Evolutionary conservation across 2,329 filamentous ascomycete species (phyloP).

Genomic region (Falciphora oryzae): DNA sequence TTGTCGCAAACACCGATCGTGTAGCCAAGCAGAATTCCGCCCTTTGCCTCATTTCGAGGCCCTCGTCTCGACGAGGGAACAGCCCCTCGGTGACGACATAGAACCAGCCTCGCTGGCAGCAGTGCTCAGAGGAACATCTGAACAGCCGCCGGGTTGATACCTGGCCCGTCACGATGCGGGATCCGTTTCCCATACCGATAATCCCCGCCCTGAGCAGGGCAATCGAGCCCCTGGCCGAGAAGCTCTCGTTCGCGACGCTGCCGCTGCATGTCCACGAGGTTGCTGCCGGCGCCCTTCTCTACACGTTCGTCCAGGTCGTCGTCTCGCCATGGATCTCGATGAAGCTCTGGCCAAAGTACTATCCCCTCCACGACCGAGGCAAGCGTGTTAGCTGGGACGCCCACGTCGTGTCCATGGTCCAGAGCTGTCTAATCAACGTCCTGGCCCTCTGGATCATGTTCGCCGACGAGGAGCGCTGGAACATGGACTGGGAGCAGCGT

Average conservation of each 20-base stretch:
- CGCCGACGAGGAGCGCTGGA: slow-evolving; percentile 59
- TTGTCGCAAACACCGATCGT: background rate
- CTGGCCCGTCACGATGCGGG: slow-evolving; percentile 50
- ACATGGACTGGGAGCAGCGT: slow-evolving; percentile 61
- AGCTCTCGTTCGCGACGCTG: slow-evolving; percentile 56
- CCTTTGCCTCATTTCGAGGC: slow-evolving; percentile 3
- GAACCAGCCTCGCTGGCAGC: background rate
- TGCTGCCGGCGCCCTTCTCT: slow-evolving; percentile 57
- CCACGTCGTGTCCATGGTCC: slow-evolving; percentile 77
- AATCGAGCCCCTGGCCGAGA: slow-evolving; percentile 59
- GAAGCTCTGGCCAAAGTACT: slow-evolving; percentile 56
- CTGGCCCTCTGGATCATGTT: slow-evolving; percentile 71
- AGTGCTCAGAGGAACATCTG: background rate
- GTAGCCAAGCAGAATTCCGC: background rate
- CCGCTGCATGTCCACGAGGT: slow-evolving; percentile 76
- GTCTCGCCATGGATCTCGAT: slow-evolving; percentile 63
- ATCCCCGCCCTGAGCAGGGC: slow-evolving; percentile 51
- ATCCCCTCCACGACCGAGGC: slow-evolving; percentile 53
- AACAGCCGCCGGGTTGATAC: background rate
- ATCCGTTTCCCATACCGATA: slow-evolving; percentile 63
- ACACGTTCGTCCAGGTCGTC: slow-evolving; percentile 61
- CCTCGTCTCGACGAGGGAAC: too few relatives aligned
- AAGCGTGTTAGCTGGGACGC: slow-evolving; percentile 79
- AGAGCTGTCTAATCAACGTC: slow-evolving; percentile 65
- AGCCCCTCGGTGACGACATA: too few relatives aligned